Evolutionary conservation across 2,329 filamentous ascomycete species (phyloP).

Genomic region (Fusarium buharicum): DNA sequence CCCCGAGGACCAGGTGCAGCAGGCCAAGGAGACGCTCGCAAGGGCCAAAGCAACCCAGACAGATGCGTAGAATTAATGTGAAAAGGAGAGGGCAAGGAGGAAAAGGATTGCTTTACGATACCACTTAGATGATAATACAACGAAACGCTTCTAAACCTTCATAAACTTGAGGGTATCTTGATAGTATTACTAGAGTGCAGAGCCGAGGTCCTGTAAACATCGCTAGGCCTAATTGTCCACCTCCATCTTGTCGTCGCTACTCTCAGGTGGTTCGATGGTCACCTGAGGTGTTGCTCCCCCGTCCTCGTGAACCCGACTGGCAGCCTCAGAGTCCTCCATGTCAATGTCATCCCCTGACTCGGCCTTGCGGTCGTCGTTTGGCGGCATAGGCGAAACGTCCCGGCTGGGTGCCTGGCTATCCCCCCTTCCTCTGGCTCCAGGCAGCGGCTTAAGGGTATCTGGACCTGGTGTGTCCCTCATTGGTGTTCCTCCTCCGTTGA

Average conservation of each 20-base stretch:
- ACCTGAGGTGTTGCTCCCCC: slow-evolving; percentile 58
- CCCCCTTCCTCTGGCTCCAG: slow-evolving; percentile 36
- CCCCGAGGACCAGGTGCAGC: slow-evolving; percentile 61
- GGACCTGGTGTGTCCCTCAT: slow-evolving; percentile 45
- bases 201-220: neutral
- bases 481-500: slow-evolving; percentile 50
- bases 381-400: slow-evolving; percentile 46
- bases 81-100: neutral
- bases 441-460: slow-evolving; percentile 42
- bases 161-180: slow-evolving; percentile 44
- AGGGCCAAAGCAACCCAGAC: slow-evolving; percentile 56
- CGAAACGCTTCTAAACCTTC: slow-evolving; percentile 24
- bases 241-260: slow-evolving; percentile 72
- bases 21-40: slow-evolving; percentile 64
- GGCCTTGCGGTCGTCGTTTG: slow-evolving; percentile 48
- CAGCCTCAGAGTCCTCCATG: slow-evolving; percentile 62
- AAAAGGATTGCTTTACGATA: slow-evolving; percentile 30
- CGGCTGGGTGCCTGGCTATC: slow-evolving; percentile 47
- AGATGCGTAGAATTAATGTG: slow-evolving; percentile 8
- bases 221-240: slow-evolving; percentile 56
- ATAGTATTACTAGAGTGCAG: slow-evolving; percentile 27
- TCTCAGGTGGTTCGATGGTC: slow-evolving; percentile 61
- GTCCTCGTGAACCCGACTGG: slow-evolving; percentile 54
- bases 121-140: slow-evolving; percentile 25
- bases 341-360: slow-evolving; percentile 65